These are phyloP conservation scores for Cordyceps fumosorosea DNA, from an alignment of 2,329 filamentous ascomycete species.

Conservation along the genomic window DNA sequence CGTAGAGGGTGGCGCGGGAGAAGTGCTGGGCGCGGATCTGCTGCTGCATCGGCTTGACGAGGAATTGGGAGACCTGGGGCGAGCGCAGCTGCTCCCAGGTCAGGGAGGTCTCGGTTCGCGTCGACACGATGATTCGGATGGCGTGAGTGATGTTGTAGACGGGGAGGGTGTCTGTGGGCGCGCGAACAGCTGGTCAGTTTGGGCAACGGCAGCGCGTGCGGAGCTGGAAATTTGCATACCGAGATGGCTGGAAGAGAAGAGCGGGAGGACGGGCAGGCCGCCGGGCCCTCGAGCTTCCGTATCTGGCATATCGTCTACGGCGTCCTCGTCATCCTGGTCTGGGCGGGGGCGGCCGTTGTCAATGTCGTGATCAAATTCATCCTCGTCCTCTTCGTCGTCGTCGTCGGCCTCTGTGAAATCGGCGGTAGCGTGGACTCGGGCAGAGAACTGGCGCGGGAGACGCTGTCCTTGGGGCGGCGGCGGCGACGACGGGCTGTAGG, in stretches of 20 bases:
- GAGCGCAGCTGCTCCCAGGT: slow-evolving; percentile 93
- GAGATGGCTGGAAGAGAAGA: slow-evolving; percentile 74
- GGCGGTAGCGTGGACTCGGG: slow-evolving; percentile 48
- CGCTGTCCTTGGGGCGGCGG: slow-evolving; percentile 23
- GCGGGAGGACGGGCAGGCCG: slow-evolving; percentile 51
- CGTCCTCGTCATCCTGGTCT: slow-evolving; percentile 35
- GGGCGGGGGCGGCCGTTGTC: slow-evolving; percentile 42
- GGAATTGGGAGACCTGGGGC: slow-evolving; percentile 92
- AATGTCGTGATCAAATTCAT: slow-evolving; percentile 33
- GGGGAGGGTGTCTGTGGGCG: slow-evolving; percentile 66
- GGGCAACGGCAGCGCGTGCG: neutral
- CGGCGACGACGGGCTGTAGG: slow-evolving; percentile 26
- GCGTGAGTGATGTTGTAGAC: slow-evolving; percentile 88
- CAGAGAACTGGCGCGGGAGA: slow-evolving; percentile 20
- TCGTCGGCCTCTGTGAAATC: slow-evolving; percentile 61
- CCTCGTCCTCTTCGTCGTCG: slow-evolving; percentile 43
- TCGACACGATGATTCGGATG: slow-evolving; percentile 75
- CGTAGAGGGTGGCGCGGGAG: slow-evolving; percentile 79
- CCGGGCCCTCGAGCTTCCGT: slow-evolving; percentile 19
- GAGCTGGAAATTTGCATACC: slow-evolving; percentile 40
- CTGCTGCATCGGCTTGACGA: slow-evolving; percentile 91
- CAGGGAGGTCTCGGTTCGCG: slow-evolving; percentile 83
- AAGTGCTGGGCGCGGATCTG: slow-evolving; percentile 80
- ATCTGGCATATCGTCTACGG: slow-evolving; percentile 33
- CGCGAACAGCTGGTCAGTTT: slow-evolving; percentile 19